Base-by-base conservation (phyloP, 2,329 filamentous ascomycete genomes). In the Didymella sp. region DNA sequence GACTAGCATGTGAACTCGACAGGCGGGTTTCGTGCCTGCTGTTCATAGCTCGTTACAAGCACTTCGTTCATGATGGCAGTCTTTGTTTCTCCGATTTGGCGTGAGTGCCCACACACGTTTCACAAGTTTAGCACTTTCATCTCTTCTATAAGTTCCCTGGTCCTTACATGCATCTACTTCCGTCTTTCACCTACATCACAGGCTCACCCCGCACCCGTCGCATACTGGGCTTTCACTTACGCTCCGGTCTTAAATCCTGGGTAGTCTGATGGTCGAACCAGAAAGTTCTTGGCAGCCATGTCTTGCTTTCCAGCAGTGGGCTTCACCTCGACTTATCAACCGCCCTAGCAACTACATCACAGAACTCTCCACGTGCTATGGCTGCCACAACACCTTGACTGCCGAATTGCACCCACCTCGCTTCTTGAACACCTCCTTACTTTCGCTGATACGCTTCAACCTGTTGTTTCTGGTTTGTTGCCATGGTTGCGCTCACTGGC, bases 291-390 rank as follows among this genome's bases (percentile, higher is more conserved):
- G 38, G 38, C 38, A 25, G 38, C 13, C n/a, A 17, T 22, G 35
- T 11, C 17, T 40, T 25, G 11, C 12, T 19, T 11, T 41, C 22
- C 38, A 37, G 11, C 5, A 51, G 17, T 22, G 30, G 25, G 30
- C 31, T 51, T 51, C 48, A 51, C 48, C 40, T 44, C 22, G 31
- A 51, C 8, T 22, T 1, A 6, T 24, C 46, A 8, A 40, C 35
- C 9, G 9, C n/a, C n/a, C n/a, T 12, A 50, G 48, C 17, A 19
- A 22, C 21, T 28, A 31, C 19, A 30, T 38, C 15, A 21, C n/a
- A 2, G 19, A 7, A n/a, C 17, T 4, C 19, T 28, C 47, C 35
- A 50, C 28, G 27, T 42, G n/a, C 42, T 2, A 41, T 47, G 35
- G 24, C 43, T 47, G 17, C 33, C 25, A 33, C 33, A 27, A 40